phyloP scores from a whole-genome alignment of 805 yeast genomes.

The Wickerhamiella azymoides region DNA sequence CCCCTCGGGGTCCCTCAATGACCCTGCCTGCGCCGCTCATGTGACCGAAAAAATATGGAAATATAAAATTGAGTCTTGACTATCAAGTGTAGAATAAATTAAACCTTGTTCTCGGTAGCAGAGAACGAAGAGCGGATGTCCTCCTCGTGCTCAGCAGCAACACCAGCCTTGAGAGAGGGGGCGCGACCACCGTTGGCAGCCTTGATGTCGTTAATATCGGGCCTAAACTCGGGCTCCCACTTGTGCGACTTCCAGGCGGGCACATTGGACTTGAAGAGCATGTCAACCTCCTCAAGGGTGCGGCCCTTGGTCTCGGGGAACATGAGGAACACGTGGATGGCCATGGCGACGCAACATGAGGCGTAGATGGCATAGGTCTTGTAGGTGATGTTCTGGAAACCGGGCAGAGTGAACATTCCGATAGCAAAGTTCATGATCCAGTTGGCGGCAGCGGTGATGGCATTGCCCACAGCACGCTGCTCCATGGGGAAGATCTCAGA shows the following conservation, averaged over 20 bases:
- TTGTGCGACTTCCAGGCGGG: slow-evolving; percentile 17
- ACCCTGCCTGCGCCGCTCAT: too few relatives aligned
- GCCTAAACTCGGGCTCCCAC: slow-evolving; percentile 14
- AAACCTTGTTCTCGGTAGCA: not conserved
- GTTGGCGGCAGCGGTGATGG: slow-evolving; percentile 60
- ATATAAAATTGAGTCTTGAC: not conserved
- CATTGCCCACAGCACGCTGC: slow-evolving; percentile 61
- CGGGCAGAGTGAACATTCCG: slow-evolving; percentile 56
- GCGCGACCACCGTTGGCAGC: slow-evolving; percentile 21
- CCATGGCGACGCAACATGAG: slow-evolving; percentile 42
- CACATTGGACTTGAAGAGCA: slow-evolving; percentile 31
- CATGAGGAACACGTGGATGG: slow-evolving; percentile 42
- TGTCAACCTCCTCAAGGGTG: slow-evolving; percentile 54
- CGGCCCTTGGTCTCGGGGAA: slow-evolving; percentile 57
- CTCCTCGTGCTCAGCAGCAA: slow-evolving; percentile 1
- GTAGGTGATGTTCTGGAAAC: slow-evolving; percentile 61
- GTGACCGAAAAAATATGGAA: not conserved
- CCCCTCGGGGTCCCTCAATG: too few relatives aligned
- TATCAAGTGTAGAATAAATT: not conserved
- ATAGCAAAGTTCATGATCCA: slow-evolving; percentile 70
- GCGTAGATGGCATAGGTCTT: slow-evolving; percentile 63
- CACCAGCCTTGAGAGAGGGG: slow-evolving; percentile 12
- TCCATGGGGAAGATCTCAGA: slow-evolving; percentile 58
- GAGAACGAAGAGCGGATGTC: slow-evolving; percentile 3
- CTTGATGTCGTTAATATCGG: slow-evolving; percentile 17